These are phyloP conservation scores for Rubia peregrina DNA, from an alignment of 305 asterid genomes.

Conservation along the genomic window DNA sequence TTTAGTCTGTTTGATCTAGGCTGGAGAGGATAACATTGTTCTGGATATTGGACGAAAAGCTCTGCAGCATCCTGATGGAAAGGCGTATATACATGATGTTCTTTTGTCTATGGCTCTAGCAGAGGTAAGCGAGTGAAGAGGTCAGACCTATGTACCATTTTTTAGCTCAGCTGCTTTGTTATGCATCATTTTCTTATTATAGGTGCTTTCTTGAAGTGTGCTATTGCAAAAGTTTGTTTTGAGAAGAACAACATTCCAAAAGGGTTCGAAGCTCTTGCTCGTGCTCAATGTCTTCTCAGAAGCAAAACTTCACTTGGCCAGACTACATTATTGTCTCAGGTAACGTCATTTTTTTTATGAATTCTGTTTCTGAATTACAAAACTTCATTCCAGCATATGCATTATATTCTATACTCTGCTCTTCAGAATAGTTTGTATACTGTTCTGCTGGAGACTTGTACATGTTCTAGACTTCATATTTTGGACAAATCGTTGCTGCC, in stretches of 20 bases:
- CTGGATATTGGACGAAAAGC: conserved; percentile 84
- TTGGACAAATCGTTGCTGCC: neutral
- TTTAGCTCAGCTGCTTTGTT: conserved; percentile 47
- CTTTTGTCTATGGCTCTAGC: conserved; percentile 96
- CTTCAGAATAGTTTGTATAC: neutral
- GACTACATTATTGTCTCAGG: conserved; percentile 88
- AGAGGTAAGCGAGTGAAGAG: conserved; percentile 72
- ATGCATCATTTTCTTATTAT: conserved; percentile 65
- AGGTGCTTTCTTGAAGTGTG: conserved; percentile 94
- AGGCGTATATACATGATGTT: conserved; percentile 80
- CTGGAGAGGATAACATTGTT: conserved; percentile 90
- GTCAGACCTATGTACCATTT: conserved; percentile 30
- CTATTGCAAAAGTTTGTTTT: conserved; percentile 76
- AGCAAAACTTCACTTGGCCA: conserved; percentile 87
- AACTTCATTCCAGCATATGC: conserved; percentile 3
- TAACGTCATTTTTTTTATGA: conserved; percentile 23
- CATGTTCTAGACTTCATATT: neutral
- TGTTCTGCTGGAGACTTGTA: neutral
- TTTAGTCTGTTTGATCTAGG: conserved; percentile 46
- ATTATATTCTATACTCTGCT: neutral
- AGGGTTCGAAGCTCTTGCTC: conserved; percentile 99
- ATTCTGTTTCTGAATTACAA: neutral
- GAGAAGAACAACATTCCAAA: conserved; percentile 87
- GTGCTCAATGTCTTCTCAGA: conserved; percentile 89
- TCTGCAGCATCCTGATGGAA: conserved; percentile 69